phyloP scores from a whole-genome alignment of 2,329 filamentous ascomycete genomes.

The Chaetomium globosum region DNA sequence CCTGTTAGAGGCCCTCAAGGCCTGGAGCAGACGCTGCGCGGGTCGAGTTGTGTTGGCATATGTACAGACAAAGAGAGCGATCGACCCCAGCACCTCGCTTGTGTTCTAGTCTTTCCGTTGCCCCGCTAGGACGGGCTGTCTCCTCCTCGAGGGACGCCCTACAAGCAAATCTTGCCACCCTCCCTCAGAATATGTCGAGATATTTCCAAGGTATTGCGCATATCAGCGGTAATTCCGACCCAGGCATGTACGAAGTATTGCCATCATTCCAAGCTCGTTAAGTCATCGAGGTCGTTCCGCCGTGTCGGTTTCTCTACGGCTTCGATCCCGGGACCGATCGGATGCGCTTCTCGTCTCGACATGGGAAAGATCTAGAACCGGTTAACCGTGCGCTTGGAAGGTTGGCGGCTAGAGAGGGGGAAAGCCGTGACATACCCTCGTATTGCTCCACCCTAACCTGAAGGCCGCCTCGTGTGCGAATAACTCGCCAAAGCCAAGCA shows the following conservation, averaged over 20 bases:
- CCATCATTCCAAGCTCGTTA: slow-evolving; percentile 67
- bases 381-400: not conserved
- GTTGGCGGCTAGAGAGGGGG: not conserved
- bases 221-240: not conserved
- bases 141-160: not conserved
- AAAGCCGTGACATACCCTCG: slow-evolving; percentile 68
- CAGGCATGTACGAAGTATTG: not conserved
- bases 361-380: slow-evolving; percentile 57
- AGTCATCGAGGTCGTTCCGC: slow-evolving; percentile 62
- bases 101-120: not conserved
- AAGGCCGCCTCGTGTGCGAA: slow-evolving; percentile 97
- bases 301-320: slow-evolving; percentile 65
- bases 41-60: not conserved
- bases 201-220: not conserved
- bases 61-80: not conserved
- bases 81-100: not conserved
- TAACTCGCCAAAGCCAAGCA: slow-evolving; percentile 95
- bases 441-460: slow-evolving; percentile 87
- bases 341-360: slow-evolving; percentile 62
- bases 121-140: not conserved
- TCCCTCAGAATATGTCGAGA: not conserved
- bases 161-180: not conserved
- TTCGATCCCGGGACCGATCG: slow-evolving; percentile 82
- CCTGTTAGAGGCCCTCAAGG: not conserved
- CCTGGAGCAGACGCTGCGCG: not conserved